Conservation (phyloP, 768 basidiomycete genomes). For the Lyophyllum decastes region DNA sequence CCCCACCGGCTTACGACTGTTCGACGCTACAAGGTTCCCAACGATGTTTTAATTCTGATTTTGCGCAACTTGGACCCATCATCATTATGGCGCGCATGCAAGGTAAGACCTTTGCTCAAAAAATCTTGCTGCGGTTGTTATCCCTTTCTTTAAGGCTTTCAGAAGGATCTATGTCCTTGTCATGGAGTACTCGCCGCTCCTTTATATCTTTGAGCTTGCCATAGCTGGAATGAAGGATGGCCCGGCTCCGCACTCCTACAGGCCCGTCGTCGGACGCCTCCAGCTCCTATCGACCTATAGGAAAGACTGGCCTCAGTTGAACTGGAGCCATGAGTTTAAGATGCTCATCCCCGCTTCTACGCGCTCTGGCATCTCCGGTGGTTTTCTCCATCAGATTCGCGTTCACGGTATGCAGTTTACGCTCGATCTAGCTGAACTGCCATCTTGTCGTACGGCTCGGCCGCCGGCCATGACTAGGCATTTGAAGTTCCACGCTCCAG, state of each 20-base stretch:
- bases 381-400: conserved; percentile 46
- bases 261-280: conserved; percentile 41
- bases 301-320: conserved; percentile 48
- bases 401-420: conserved; percentile 40
- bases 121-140: not conserved
- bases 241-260: conserved; percentile 36
- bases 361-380: conserved; percentile 42
- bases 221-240: conserved; percentile 54
- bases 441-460: conserved; percentile 46
- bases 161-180: conserved; percentile 44
- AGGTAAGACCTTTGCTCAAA: conserved; percentile 30
- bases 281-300: conserved; percentile 47
- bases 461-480: conserved; percentile 46
- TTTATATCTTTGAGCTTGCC: conserved; percentile 52
- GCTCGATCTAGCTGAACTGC: conserved; percentile 48
- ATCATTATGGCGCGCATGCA: conserved; percentile 47
- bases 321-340: conserved; percentile 50
- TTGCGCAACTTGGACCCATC: conserved; percentile 50
- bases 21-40: conserved; percentile 49
- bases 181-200: conserved; percentile 48
- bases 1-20: conserved; percentile 44
- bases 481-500: conserved; percentile 42
- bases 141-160: conserved; percentile 39
- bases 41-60: conserved; percentile 52
- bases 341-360: conserved; percentile 38